Conservation (phyloP, 148 eudicot genomes). For the Heliamphora exappendiculata region DNA sequence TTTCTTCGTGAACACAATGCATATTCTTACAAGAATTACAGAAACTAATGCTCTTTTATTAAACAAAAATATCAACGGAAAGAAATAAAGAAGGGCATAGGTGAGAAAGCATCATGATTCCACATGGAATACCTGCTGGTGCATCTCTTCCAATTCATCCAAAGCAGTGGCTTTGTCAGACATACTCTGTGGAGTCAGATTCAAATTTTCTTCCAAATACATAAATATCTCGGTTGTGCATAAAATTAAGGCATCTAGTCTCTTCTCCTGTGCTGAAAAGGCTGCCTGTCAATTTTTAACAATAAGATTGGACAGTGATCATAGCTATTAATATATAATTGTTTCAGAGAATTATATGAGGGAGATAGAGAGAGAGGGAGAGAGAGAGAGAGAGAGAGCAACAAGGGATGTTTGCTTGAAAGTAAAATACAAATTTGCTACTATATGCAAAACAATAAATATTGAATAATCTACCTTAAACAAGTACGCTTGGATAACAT, state of each 20-base stretch:
- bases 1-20: not conserved
- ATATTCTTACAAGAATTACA: not conserved
- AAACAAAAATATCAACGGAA: not conserved
- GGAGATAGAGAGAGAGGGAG: no score
- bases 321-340: not conserved
- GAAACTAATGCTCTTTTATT: not conserved
- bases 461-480: not conserved
- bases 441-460: not conserved
- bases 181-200: constrained; percentile 76
- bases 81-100: not conserved
- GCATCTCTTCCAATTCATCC: constrained; percentile 87
- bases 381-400: not conserved
- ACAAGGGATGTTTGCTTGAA: not conserved
- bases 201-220: constrained; percentile 79
- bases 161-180: constrained; percentile 75
- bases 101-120: not conserved
- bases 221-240: constrained; percentile 61
- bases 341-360: not conserved
- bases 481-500: not conserved
- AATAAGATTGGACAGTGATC: not conserved
- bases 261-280: constrained; percentile 82
- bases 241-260: constrained; percentile 78
- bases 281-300: constrained; percentile 53
- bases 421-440: not conserved
- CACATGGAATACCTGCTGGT: constrained; percentile 56